Conservation (phyloP, 1,139 yeast species). For the Yamadazyma aaseri region DNA sequence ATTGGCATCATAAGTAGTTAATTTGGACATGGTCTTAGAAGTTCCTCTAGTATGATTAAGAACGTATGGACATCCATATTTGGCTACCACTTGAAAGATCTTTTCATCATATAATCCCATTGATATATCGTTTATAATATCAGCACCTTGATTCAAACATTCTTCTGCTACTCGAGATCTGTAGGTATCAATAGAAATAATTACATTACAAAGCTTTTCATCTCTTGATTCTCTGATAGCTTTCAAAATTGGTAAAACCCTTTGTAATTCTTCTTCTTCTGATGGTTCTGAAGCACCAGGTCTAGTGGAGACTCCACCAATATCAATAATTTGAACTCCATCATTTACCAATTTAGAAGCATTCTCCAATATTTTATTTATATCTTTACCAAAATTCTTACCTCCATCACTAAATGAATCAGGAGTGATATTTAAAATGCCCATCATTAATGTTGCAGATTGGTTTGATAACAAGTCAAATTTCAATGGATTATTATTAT, state of each 20-base stretch:
- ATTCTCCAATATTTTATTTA: conserved; percentile 30
- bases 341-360: conserved; percentile 47
- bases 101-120: conserved; percentile 70
- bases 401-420: conserved; percentile 97
- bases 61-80: conserved; percentile 72
- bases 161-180: conserved; percentile 71
- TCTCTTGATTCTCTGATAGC: conserved; percentile 48
- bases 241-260: conserved; percentile 71
- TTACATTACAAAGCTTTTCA: conserved; percentile 35
- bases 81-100: conserved; percentile 68
- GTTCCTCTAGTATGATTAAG: conserved; percentile 86
- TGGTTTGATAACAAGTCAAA: conserved; percentile 38
- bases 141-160: conserved; percentile 76
- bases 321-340: conserved; percentile 73
- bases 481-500: conserved; percentile 25
- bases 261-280: conserved; percentile 54
- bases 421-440: conserved; percentile 84
- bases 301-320: conserved; percentile 92
- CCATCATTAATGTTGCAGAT: conserved; percentile 65
- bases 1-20: conserved; percentile 54
- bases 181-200: conserved; percentile 84
- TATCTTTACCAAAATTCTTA: conserved; percentile 22
- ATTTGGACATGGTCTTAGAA: conserved; percentile 65
- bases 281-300: conserved; percentile 71
- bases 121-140: conserved; percentile 86